phyloP scores from a whole-genome alignment of 768 basidiomycete species.

The Russula virescens region DNA sequence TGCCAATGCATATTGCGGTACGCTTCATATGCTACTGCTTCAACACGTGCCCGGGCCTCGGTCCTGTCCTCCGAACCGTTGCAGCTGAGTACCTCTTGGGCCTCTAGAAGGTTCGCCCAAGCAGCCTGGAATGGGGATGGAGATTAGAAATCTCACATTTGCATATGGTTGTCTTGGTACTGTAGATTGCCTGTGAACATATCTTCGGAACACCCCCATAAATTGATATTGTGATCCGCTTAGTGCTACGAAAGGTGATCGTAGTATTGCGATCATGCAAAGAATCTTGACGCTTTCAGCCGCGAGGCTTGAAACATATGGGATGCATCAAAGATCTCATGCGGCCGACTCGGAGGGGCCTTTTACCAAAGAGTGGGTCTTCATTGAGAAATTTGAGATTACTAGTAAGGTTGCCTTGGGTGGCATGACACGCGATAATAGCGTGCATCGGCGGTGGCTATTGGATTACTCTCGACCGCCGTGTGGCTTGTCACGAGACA shows the following conservation, averaged over 20 bases:
- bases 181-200: slow-evolving; percentile 79
- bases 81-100: slow-evolving; percentile 71
- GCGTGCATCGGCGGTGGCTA: background rate
- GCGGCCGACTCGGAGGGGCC: too few relatives aligned
- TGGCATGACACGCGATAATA: too few relatives aligned
- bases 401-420: too few relatives aligned
- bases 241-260: too few relatives aligned
- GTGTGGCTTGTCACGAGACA: background rate
- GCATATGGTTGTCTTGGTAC: slow-evolving; percentile 25
- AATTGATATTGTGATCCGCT: too few relatives aligned
- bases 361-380: too few relatives aligned
- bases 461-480: background rate
- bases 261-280: too few relatives aligned
- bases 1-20: slow-evolving; percentile 79
- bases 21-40: slow-evolving; percentile 95
- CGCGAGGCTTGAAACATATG: too few relatives aligned
- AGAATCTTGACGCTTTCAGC: too few relatives aligned
- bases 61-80: slow-evolving; percentile 89
- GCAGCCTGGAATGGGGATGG: slow-evolving; percentile 55
- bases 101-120: slow-evolving; percentile 84
- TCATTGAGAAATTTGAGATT: too few relatives aligned
- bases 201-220: too few relatives aligned
- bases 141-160: background rate
- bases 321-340: too few relatives aligned
- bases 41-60: slow-evolving; percentile 88